Percentiles rank a stretch among this genome's conserved stretches.
Conservation (phyloP, 352 stramenopile genomes). For the Pythium dissimile region DNA sequence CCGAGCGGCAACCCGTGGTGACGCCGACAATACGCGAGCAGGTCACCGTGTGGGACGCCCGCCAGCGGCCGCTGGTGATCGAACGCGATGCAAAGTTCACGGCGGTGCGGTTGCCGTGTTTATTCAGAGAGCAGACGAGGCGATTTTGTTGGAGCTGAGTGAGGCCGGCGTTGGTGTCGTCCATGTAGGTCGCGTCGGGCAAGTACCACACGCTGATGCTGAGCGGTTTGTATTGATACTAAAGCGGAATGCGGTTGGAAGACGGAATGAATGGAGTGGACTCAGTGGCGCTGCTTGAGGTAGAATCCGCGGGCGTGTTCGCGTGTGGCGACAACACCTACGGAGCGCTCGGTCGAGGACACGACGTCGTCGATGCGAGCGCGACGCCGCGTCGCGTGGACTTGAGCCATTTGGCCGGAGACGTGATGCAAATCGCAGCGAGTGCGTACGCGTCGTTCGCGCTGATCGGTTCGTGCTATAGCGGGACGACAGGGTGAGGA, state of each 20-base stretch:
- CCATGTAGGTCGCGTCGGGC: slow-evolving; percentile 51
- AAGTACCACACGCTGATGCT: slow-evolving; percentile 78
- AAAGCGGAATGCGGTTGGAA: not conserved
- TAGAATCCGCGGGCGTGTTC: slow-evolving; percentile 69
- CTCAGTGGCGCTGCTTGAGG: not conserved
- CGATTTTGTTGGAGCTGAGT: not conserved
- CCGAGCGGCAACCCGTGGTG: slow-evolving; percentile 21
- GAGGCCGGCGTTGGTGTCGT: not conserved
- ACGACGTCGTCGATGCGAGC: not conserved
- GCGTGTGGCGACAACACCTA: slow-evolving; percentile 68
- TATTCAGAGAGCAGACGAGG: no score
- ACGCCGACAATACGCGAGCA: slow-evolving; percentile 49
- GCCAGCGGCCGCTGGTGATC: slow-evolving; percentile 35
- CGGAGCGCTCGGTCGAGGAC: slow-evolving; percentile 49
- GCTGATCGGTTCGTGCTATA: slow-evolving; percentile 44
- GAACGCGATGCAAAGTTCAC: slow-evolving; percentile 70
- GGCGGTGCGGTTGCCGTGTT: not conserved
- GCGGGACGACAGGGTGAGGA: not conserved
- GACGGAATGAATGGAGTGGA: not conserved
- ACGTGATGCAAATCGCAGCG: slow-evolving; percentile 49
- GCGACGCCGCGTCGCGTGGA: slow-evolving; percentile 34
- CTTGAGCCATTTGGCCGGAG: slow-evolving; percentile 19
- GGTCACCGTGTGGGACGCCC: slow-evolving; percentile 40
- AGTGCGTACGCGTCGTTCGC: slow-evolving; percentile 67
- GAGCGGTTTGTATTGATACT: slow-evolving; percentile 33